Conservation (phyloP, 352 stramenopile species). For the Globisporangium alternatum region DNA sequence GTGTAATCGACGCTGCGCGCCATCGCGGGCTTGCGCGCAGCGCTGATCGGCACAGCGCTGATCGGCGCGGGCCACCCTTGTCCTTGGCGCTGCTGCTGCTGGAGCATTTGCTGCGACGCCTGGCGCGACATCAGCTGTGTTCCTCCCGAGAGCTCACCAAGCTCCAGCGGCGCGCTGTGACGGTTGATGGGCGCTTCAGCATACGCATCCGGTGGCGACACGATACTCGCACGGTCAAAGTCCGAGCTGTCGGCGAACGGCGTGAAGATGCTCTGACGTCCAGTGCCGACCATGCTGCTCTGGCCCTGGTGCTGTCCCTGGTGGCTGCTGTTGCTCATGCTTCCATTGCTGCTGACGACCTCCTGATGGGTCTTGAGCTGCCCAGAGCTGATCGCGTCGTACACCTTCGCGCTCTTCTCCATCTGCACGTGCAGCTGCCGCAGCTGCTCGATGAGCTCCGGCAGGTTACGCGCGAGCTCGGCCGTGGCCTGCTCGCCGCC, state of each 20-base stretch:
- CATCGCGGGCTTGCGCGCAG: conserved; percentile 7
- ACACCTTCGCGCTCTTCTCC: conserved; percentile 69
- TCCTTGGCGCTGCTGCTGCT: conserved; percentile 22
- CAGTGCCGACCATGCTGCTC: not conserved
- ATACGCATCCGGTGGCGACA: conserved; percentile 7
- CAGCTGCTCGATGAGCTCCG: conserved; percentile 61
- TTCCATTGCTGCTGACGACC: conserved; percentile 10
- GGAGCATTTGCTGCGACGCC: conserved; percentile 25
- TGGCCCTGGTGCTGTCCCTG: conserved; percentile 1
- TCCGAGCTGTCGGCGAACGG: conserved; percentile 21
- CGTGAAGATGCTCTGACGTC: conserved; percentile 36
- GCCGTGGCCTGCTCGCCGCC: conserved; percentile 18
- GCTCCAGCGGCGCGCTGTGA: conserved; percentile 18
- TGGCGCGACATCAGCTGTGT: conserved; percentile 27
- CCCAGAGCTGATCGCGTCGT: conserved; percentile 47
- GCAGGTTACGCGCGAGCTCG: conserved; percentile 61
- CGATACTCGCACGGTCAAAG: conserved; percentile 13
- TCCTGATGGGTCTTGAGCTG: conserved; percentile 16
- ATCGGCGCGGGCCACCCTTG: not conserved
- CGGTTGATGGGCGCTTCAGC: conserved; percentile 2
- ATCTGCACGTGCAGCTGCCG: conserved; percentile 60
- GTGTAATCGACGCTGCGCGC: conserved; percentile 44
- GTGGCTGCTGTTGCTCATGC: conserved; percentile 3
- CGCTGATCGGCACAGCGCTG: not conserved
- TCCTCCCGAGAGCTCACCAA: conserved; percentile 8